phyloP scores from a whole-genome alignment of 176 grass and related monocot genomes.

The bread wheat (Triticum aestivum) region IWGSC_CS_RefSeq_v2.1 NC_057805.1:27811389-27811888 shows the following conservation, averaged over 20 bases:
- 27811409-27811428: no score
- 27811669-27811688: background rate
- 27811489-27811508: constrained; percentile 22
- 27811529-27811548: background rate
- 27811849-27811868: background rate
- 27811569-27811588: constrained; percentile 76
- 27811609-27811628: constrained; percentile 92
- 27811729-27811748: constrained; percentile 2
- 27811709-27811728: background rate
- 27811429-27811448: no score
- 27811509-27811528: background rate
- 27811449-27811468: background rate
- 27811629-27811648: constrained; percentile 71
- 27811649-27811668: constrained; percentile 13
- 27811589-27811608: constrained; percentile 66
- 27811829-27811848: background rate
- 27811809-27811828: background rate
- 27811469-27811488: background rate
- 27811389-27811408: no score
- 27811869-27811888: background rate
- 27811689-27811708: background rate
- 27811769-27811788: background rate
- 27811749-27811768: background rate
- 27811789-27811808: background rate
- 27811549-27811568: constrained; percentile 13